Percentiles rank a stretch among this genome's conserved stretches.
Conservation (phyloP, 306 rosid genomes). For the Gillenia trifoliata region DNA sequence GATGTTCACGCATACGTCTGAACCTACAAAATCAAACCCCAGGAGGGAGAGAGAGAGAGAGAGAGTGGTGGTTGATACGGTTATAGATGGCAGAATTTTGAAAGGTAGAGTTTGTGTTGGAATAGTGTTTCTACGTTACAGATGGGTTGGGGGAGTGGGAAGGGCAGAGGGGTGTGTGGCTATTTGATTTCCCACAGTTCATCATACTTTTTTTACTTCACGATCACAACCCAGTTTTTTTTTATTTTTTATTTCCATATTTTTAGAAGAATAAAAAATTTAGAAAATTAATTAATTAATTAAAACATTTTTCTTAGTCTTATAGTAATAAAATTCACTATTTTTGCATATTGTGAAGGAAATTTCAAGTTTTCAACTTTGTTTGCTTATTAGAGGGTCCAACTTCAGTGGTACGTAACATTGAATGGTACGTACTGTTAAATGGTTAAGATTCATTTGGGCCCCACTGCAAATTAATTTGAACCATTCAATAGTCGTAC, state of each 20-base stretch:
- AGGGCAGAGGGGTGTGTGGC: background rate
- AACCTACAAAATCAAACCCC: background rate
- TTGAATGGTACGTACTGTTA: no score
- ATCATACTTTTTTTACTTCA: background rate
- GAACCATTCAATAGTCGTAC: no score
- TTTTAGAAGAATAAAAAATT: background rate
- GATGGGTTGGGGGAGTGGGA: background rate
- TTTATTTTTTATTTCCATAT: background rate
- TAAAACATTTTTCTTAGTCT: background rate
- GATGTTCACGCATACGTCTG: background rate
- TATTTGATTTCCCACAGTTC: background rate
- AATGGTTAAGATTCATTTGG: no score
- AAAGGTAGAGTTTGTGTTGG: background rate
- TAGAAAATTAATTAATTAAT: background rate
- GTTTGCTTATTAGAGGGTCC: no score
- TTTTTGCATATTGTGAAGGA: no score
- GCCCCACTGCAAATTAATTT: no score
- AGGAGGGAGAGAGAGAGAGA: background rate
- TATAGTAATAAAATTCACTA: no score
- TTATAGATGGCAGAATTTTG: background rate
- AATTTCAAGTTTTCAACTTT: no score
- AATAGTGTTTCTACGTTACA: background rate
- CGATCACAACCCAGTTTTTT: background rate
- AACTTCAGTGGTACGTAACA: no score
- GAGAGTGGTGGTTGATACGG: conserved; percentile 1